These are phyloP conservation scores for Excoecaria agallocha DNA, from an alignment of 345 rosid species.

Conservation along the genomic window DNA sequence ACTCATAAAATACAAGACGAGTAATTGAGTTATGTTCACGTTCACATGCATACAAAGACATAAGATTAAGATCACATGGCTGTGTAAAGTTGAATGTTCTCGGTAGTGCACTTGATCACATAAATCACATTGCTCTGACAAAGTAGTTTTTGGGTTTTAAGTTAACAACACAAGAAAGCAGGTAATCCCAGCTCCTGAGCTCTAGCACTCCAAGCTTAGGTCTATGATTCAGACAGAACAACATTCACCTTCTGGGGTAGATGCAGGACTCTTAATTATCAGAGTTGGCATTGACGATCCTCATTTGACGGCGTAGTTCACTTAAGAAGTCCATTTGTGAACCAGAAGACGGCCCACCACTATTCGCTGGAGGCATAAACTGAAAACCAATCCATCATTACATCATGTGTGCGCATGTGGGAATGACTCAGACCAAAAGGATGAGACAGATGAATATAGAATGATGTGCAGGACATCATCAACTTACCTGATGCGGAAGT, in stretches of 20 bases:
- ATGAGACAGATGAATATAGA: not conserved
- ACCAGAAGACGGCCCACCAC: conserved; percentile 31
- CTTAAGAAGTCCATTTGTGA: conserved; percentile 55
- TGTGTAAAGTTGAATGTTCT: not conserved
- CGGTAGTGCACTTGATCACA: not conserved
- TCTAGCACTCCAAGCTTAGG: not conserved
- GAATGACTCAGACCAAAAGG: not conserved
- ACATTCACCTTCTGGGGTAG: not conserved
- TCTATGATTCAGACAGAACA: not conserved
- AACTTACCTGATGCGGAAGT: conserved; percentile 66
- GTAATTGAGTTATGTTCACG: not conserved
- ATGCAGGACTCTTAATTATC: conserved; percentile 23
- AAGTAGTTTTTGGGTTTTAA: not conserved
- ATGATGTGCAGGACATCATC: not conserved
- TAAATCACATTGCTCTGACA: conserved; percentile 1
- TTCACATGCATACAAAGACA: not conserved
- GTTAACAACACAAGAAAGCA: conserved; percentile 5
- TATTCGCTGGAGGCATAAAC: conserved; percentile 38
- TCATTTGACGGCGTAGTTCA: conserved; percentile 55
- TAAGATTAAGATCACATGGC: not conserved
- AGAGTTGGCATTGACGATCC: conserved; percentile 25
- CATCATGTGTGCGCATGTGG: not conserved
- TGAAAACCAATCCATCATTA: conserved; percentile 24
- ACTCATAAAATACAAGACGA: not conserved
- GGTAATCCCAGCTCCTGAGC: not conserved